These are phyloP conservation scores for Volvariella volvacea DNA, from an alignment of 1,284 basidiomycete genomes.

Conservation along the genomic window DNA sequence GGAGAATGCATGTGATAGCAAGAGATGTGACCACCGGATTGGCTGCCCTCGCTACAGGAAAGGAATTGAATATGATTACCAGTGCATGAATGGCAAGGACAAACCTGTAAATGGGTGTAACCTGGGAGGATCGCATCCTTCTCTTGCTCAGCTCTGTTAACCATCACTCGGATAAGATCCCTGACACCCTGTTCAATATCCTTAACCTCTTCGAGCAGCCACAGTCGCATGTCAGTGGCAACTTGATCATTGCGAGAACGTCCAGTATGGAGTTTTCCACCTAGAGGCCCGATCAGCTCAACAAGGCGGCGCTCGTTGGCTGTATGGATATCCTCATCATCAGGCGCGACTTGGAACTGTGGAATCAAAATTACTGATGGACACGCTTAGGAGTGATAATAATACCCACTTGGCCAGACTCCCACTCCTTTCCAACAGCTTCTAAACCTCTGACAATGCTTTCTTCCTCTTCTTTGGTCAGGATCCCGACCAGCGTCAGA, in stretches of 20 bases:
- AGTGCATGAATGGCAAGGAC: slow-evolving; percentile 3
- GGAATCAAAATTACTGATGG: background rate
- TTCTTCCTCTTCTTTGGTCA: slow-evolving; percentile 69
- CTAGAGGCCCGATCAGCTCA: slow-evolving; percentile 88
- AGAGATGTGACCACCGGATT: slow-evolving; percentile 96
- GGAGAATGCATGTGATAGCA: slow-evolving; percentile 92
- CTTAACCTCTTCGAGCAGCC: slow-evolving; percentile 81
- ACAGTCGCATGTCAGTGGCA: slow-evolving; percentile 95
- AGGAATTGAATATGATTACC: slow-evolving; percentile 7
- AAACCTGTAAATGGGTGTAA: slow-evolving; percentile 93
- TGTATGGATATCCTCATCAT: slow-evolving; percentile 99
- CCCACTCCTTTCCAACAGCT: slow-evolving; percentile 83
- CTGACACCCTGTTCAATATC: slow-evolving; percentile 71
- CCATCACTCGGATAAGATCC: slow-evolving; percentile 82
- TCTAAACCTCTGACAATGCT: slow-evolving; percentile 78
- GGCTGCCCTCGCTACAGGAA: slow-evolving; percentile 86
- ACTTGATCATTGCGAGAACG: slow-evolving; percentile 97
- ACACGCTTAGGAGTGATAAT: background rate
- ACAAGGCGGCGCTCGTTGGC: slow-evolving; percentile 94
- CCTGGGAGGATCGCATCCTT: slow-evolving; percentile 89
- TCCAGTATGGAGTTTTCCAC: slow-evolving; percentile 94
- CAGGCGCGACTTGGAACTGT: slow-evolving; percentile 68
- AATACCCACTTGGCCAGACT: slow-evolving; percentile 53
- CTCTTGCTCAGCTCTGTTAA: slow-evolving; percentile 88
- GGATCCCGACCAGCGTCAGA: slow-evolving; percentile 71